Percentiles rank a stretch among this genome's conserved stretches.
Conservation (phyloP, 2,329 filamentous ascomycete species). For the Tolypocladium album region DNA sequence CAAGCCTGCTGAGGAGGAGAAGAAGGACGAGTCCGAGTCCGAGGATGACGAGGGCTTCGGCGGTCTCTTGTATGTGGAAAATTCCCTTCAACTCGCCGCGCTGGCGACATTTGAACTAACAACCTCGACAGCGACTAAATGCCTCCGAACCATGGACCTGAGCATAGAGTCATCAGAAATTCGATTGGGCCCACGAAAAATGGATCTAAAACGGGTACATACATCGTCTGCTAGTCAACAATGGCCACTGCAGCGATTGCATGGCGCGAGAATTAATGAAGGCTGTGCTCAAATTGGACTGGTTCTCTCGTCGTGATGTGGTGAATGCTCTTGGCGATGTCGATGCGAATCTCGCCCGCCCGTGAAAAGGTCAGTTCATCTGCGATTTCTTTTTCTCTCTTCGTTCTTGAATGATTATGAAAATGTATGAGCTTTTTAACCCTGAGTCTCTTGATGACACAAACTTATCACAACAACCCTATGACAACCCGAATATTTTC, state of each 20-base stretch:
- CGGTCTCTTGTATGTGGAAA: conserved; percentile 57
- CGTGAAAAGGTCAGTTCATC: conserved; percentile 33
- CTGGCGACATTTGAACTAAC: conserved; percentile 24
- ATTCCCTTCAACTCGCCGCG: not conserved
- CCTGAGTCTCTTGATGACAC: conserved; percentile 51
- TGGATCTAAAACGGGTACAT: conserved; percentile 32
- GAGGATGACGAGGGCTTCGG: conserved; percentile 65
- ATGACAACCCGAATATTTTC: conserved; percentile 35
- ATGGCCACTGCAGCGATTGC: conserved; percentile 20
- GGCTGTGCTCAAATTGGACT: conserved; percentile 9
- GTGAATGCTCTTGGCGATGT: not conserved
- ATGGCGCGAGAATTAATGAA: conserved; percentile 19
- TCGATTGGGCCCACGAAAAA: conserved; percentile 33
- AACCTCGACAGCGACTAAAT: conserved; percentile 38
- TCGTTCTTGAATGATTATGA: conserved; percentile 41
- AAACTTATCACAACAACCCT: conserved; percentile 38
- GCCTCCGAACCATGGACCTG: conserved; percentile 25
- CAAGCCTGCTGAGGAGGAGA: conserved; percentile 48
- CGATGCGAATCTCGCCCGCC: not conserved
- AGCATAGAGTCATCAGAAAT: conserved; percentile 26
- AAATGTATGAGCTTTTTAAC: conserved; percentile 56
- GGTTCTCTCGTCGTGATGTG: not conserved
- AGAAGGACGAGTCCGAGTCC: conserved; percentile 58
- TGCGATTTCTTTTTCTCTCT: conserved; percentile 5
- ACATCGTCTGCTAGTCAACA: conserved; percentile 37